Percentiles rank a stretch among this genome's conserved stretches.
These are phyloP conservation scores for Linderniella brevidens DNA, from an alignment of 257 asterid genomes.

Conservation along the genomic window DNA sequence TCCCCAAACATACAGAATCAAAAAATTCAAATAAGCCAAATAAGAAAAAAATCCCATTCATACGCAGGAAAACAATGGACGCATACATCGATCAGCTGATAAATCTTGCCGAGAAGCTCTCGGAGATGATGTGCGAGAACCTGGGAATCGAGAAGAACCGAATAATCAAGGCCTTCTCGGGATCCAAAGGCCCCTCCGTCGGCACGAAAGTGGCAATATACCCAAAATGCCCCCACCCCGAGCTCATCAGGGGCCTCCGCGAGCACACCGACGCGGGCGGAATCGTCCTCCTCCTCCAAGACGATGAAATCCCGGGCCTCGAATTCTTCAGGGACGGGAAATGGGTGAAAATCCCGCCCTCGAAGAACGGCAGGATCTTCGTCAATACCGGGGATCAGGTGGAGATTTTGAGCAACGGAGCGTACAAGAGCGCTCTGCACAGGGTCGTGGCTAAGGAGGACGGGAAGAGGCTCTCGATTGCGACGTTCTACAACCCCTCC, in stretches of 20 bases:
- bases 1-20: no score
- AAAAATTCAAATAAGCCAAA: no score
- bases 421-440: conserved; percentile 57
- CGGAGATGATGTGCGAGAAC: conserved; percentile 65
- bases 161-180: conserved; percentile 52
- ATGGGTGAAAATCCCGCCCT: conserved; percentile 76
- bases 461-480: conserved; percentile 71
- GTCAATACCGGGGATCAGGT: conserved; percentile 69
- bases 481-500: conserved; percentile 78
- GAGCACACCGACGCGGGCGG: conserved; percentile 96
- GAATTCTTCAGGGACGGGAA: conserved; percentile 64
- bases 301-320: conserved; percentile 73
- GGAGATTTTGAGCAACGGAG: conserved; percentile 64
- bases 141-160: conserved; percentile 39
- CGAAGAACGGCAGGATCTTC: conserved; percentile 48
- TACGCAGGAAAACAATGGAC: no score
- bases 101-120: conserved; percentile 53
- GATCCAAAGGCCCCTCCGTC: conserved; percentile 42
- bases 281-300: conserved; percentile 71
- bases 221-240: conserved; percentile 58
- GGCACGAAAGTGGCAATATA: conserved; percentile 78
- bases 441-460: conserved; percentile 57
- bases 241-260: conserved; percentile 65
- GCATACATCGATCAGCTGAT: conserved; percentile 11
- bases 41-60: no score